Evolutionary conservation across 208 protist genomes (phyloP), one percentile per base, ranked within the genome.

Genomic region (Crithidia sp.): DNA sequence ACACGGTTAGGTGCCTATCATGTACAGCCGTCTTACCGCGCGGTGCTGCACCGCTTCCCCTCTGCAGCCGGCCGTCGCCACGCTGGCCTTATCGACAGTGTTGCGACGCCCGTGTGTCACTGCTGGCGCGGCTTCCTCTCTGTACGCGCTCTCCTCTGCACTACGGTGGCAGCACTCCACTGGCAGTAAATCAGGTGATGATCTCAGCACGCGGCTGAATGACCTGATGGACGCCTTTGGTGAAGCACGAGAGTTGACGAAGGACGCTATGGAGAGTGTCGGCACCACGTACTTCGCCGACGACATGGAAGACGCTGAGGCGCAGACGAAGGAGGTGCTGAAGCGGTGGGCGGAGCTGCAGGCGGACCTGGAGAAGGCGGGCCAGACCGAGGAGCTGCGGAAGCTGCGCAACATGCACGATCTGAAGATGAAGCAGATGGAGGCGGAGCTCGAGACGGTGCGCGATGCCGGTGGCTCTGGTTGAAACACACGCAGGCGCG

Each of bases 231-330:
- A 93, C 2, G 63, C 64, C 3, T 93, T 93, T 67, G 79, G 64
- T 2, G 88, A 95, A 68, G 81, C 90, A 4, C 76, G 86, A 2
- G 88, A 88, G 64, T 76, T 95, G 13, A 92, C 92, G 40, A 63
- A 65, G 14, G 90, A 95, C 41, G 81, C 90, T 0, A 77, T 72
- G 37, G 90, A 95, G 17, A 92, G 84, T 37, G 70, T 82, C 5
- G 88, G 90, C 41, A 89, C 86, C 13, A 85, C 84, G 0, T 95
- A 95, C 69, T 90, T 86, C 52, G 55, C 59, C 10, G 90, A 93
- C 4, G 90, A 95, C 58, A 83, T 93, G 19, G 73, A 90, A 36
- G 90, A 95, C 57, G 90, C 90, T 0, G 66, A 69, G 53, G 60
- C 36, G 16, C 76, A 89, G 63, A 89, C 85, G 3, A 67, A 85